phyloP scores from a whole-genome alignment of 371 early-diverging fungal species.

The Lichtheimia ornata region DNA sequence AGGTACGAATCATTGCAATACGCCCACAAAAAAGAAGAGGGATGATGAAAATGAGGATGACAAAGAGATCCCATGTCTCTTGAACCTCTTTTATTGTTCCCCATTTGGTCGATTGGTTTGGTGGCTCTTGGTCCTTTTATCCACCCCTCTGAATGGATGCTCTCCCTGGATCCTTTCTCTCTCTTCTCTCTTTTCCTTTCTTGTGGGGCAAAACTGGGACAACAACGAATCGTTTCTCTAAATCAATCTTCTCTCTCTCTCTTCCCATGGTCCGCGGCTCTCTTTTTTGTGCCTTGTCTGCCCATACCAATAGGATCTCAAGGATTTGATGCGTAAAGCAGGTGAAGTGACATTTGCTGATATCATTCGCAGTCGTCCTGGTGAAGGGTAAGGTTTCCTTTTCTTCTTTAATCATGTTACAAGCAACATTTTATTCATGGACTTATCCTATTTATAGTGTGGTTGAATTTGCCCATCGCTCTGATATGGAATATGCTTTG shows the following conservation, averaged over 20 bases:
- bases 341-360: conserved; percentile 95
- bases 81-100: background rate
- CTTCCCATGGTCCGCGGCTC: too few species aligned
- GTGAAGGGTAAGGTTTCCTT: conserved; percentile 88
- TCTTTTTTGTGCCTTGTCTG: conserved; percentile 14
- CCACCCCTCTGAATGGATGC: background rate
- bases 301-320: conserved; percentile 79
- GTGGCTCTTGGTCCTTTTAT: background rate
- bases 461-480: conserved; percentile 84
- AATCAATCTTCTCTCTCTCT: too few species aligned
- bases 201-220: too few species aligned
- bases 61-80: background rate
- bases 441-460: conserved; percentile 48
- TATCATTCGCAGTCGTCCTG: conserved; percentile 77
- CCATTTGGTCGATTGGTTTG: background rate
- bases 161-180: background rate
- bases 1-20: conserved; percentile 63
- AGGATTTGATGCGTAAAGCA: conserved; percentile 94
- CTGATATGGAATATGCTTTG: conserved; percentile 86
- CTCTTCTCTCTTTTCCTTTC: too few species aligned
- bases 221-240: too few species aligned
- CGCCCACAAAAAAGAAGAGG: background rate
- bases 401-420: background rate
- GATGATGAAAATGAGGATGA: background rate
- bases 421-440: too few species aligned